Conservation (phyloP, 768 basidiomycete species). For the Tricholoma sp. region DNA sequence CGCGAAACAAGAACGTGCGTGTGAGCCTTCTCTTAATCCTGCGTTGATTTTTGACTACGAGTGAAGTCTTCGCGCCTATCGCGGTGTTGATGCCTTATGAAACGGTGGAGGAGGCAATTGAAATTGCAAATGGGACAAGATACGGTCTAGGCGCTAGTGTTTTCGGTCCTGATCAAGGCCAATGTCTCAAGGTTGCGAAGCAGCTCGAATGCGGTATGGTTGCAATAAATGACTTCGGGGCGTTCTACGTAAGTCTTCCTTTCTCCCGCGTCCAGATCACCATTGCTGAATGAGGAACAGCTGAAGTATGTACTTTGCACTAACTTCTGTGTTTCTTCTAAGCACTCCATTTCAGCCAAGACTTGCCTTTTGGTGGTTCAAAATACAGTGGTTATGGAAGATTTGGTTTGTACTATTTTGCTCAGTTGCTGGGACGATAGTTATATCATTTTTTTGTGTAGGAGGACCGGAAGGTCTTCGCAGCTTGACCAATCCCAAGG, state of each 20-base stretch:
- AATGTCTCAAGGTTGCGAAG: constrained; percentile 77
- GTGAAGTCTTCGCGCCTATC: constrained; percentile 86
- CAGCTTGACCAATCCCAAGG: constrained; percentile 83
- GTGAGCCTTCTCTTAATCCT: constrained; percentile 21
- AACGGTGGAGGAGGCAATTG: constrained; percentile 77
- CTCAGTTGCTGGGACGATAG: neutral
- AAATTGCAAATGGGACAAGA: constrained; percentile 81
- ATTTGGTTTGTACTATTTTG: constrained; percentile 54
- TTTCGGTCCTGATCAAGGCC: constrained; percentile 80
- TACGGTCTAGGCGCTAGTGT: constrained; percentile 94
- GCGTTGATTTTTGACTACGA: neutral
- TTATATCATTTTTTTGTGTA: constrained; percentile 22
- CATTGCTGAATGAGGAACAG: constrained; percentile 26
- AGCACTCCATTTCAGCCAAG: constrained; percentile 47
- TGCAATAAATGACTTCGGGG: constrained; percentile 90
- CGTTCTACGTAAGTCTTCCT: constrained; percentile 64
- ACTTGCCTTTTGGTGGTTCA: constrained; percentile 91
- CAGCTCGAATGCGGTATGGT: constrained; percentile 94
- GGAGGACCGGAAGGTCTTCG: constrained; percentile 93
- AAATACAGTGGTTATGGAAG: constrained; percentile 92
- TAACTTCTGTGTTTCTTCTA: constrained; percentile 7
- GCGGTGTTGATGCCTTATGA: constrained; percentile 85
- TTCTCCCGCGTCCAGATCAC: neutral
- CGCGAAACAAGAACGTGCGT: constrained; percentile 75
- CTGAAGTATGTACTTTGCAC: constrained; percentile 52